A percentile compares a stretch with the other conserved stretches of the same genome.
Evolutionary conservation across 1,284 basidiomycete genomes (phyloP).

Genomic region (Cryptococcus jaspeensis): DNA sequence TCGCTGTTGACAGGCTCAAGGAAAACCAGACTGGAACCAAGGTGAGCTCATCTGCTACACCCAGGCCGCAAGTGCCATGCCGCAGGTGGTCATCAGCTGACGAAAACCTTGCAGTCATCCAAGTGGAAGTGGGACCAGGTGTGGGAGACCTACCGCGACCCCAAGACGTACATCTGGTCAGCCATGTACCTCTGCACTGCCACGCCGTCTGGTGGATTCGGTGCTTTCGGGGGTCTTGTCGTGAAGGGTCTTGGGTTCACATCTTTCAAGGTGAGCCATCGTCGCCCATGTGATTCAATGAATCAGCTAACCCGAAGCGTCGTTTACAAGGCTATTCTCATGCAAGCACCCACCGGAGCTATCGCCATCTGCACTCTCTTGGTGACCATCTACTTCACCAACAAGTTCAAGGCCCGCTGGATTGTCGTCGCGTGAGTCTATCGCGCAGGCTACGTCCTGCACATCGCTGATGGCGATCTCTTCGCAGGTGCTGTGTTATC

Average conservation of each 20-base stretch:
- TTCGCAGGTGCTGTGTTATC: no score
- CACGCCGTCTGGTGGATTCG: slow-evolving; percentile 46
- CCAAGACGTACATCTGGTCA: slow-evolving; percentile 42
- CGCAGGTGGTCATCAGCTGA: no score
- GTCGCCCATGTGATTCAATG: no score
- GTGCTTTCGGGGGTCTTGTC: slow-evolving; percentile 46
- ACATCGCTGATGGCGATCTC: neutral
- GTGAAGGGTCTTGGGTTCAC: slow-evolving; percentile 42
- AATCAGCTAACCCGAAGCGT: no score
- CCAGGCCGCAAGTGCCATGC: no score
- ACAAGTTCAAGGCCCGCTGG: slow-evolving; percentile 55
- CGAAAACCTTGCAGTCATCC: slow-evolving; percentile 4
- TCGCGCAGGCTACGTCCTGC: neutral
- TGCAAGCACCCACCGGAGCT: slow-evolving; percentile 52
- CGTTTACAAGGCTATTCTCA: slow-evolving; percentile 19
- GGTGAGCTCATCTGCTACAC: neutral
- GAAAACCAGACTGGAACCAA: slow-evolving; percentile 51
- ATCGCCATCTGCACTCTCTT: slow-evolving; percentile 53
- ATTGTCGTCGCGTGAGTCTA: slow-evolving; percentile 37
- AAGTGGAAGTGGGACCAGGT: slow-evolving; percentile 49
- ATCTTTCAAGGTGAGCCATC: no score
- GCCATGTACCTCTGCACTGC: slow-evolving; percentile 43
- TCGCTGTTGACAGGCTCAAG: slow-evolving; percentile 47
- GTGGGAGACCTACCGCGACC: slow-evolving; percentile 45
- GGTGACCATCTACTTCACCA: slow-evolving; percentile 51